These are phyloP conservation scores for Melanomma pulvis-pyrius DNA, from an alignment of 495 filamentous ascomycete species.

Conservation along the genomic window DNA sequence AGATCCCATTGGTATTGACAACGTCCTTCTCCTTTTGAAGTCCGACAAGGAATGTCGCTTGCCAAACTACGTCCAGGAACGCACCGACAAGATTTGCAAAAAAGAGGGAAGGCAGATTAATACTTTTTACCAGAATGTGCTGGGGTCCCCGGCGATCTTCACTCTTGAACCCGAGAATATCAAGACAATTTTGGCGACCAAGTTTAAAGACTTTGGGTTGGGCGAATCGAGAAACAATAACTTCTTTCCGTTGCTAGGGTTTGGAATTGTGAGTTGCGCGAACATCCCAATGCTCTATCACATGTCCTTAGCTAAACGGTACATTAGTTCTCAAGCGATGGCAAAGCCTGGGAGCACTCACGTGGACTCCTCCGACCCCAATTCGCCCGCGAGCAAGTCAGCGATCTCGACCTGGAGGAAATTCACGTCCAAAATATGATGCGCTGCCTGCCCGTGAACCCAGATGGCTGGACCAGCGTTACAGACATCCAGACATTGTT, in stretches of 20 bases:
- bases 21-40: constrained; percentile 23
- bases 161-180: constrained; percentile 84
- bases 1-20: constrained; percentile 32
- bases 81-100: constrained; percentile 11
- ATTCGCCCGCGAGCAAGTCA: constrained; percentile 79
- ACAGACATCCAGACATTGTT: constrained; percentile 73
- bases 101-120: constrained; percentile 7
- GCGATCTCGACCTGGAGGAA: constrained; percentile 80
- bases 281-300: neutral
- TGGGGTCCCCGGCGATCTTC: constrained; percentile 23
- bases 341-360: constrained; percentile 70
- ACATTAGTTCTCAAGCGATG: constrained; percentile 69
- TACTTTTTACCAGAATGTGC: constrained; percentile 26
- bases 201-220: constrained; percentile 70
- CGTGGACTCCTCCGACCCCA: constrained; percentile 80
- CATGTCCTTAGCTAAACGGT: neutral
- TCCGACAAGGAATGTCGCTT: constrained; percentile 36
- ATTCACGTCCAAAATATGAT: constrained; percentile 58
- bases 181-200: constrained; percentile 78
- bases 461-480: constrained; percentile 48
- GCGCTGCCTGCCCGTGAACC: constrained; percentile 20
- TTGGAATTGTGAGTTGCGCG: constrained; percentile 39
- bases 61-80: constrained; percentile 29
- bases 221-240: constrained; percentile 42
- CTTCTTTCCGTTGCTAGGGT: constrained; percentile 41